Evolutionary conservation across 768 basidiomycete genomes (phyloP).

Genomic region (Psilocybe sp.): DNA sequence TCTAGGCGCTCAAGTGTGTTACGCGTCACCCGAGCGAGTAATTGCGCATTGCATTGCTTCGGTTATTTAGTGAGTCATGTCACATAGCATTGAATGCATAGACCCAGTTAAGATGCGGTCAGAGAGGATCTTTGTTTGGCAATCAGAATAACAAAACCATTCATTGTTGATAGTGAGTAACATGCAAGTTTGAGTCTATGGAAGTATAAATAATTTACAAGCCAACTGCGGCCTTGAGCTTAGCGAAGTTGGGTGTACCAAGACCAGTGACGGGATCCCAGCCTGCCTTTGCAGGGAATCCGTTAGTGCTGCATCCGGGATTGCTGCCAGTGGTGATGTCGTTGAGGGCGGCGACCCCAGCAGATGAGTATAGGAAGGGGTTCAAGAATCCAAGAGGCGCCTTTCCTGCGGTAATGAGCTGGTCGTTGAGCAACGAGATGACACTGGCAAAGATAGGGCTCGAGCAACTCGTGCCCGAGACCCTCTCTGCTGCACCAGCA

Average conservation of each 20-base stretch:
- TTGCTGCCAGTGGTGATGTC: conserved; percentile 33
- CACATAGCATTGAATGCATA: too few species aligned
- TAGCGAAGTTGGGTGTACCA: conserved; percentile 32
- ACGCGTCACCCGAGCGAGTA: too few species aligned
- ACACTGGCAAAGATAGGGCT: conserved; percentile 48
- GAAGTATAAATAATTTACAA: background rate
- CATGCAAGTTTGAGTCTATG: too few species aligned
- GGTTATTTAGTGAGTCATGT: too few species aligned
- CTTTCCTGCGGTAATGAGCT: conserved; percentile 38
- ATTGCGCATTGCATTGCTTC: too few species aligned
- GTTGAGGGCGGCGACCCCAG: conserved; percentile 33
- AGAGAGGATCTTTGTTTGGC: too few species aligned
- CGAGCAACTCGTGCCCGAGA: conserved; percentile 49
- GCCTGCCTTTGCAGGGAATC: conserved; percentile 30
- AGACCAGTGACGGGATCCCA: conserved; percentile 41
- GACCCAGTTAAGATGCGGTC: too few species aligned
- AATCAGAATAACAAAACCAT: too few species aligned
- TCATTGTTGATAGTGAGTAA: too few species aligned
- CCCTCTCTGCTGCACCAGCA: conserved; percentile 30
- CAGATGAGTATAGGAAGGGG: conserved; percentile 23
- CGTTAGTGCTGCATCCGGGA: conserved; percentile 24
- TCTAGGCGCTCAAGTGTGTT: too few species aligned
- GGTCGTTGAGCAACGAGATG: conserved; percentile 51
- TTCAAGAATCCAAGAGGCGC: conserved; percentile 47
- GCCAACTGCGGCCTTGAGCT: conserved; percentile 13